Evolutionary conservation across 179 eudicot species (phyloP), one percentile per base, ranked within the genome.

Genomic region (Drosera spatulata): DNA sequence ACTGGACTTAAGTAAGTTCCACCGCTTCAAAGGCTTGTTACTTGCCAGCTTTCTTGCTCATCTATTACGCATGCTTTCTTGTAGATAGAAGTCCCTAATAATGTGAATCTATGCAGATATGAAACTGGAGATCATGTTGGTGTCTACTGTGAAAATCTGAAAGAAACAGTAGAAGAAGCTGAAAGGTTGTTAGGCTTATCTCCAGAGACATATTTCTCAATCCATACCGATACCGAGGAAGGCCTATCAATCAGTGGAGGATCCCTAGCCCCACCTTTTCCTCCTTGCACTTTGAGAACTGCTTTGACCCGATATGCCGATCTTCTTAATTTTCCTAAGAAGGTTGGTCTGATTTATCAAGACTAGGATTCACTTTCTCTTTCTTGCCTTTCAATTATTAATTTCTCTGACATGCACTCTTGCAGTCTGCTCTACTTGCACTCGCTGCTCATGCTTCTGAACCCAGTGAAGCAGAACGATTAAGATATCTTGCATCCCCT

Each of bases 381-480:
- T 68, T 43, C 15, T 66, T 10, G 5, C 15, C 39, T 54, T 15
- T 13, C 12, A 42, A 45, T 50, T 41, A 51, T 60, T 53, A 37
- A 41, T 45, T 22, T 11, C 12, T 41, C 67, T 52, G 53, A 60
- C 56, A 41, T 10, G 42, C 22, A 37, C 6, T 10, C 33, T 59
- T 67, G 38, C 91, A 93, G 99, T 76, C 99, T 59, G 83, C 91
- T 66, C 76, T 93, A 70, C 82, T 90, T 61, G 99, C 99, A 12
- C 71, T 93, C 49, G 97, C 99, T 14, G 87, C 97, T 61, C 84
- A 85, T 77, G 93, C 99, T 70, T 86, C 97, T 60, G 88, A 93
- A 66, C 73, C 87, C 39, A 84, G 68, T 70, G 99, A 93, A 77
- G 99, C 95, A 10, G 95, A 93, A 33, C 81, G 90, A 12, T 72